phyloP scores from a whole-genome alignment of 176 grass and related monocot genomes.

The Avena insularis region DNA sequence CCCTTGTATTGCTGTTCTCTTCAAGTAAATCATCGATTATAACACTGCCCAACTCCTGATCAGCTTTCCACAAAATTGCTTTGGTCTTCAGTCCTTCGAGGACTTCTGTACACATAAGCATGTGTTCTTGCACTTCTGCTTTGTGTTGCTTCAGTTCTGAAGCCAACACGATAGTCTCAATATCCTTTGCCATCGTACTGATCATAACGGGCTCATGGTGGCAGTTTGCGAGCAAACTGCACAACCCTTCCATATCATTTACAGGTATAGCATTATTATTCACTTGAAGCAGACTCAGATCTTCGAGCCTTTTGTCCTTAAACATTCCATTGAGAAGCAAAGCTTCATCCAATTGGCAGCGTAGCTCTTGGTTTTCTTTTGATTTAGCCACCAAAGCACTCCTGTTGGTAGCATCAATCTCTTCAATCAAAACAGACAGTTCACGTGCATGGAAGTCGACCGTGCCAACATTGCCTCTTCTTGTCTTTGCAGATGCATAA shows the following conservation, averaged over 20 bases:
- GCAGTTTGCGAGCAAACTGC: slow-evolving; percentile 42
- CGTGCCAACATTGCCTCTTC: slow-evolving; percentile 86
- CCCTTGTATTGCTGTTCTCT: slow-evolving; percentile 50
- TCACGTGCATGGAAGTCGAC: slow-evolving; percentile 76
- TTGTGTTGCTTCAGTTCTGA: slow-evolving; percentile 52
- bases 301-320: slow-evolving; percentile 45
- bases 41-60: slow-evolving; percentile 47
- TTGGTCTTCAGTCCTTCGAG: slow-evolving; percentile 63
- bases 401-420: slow-evolving; percentile 73
- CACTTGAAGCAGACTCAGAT: slow-evolving; percentile 43
- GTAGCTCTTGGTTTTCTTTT: slow-evolving; percentile 68
- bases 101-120: slow-evolving; percentile 41
- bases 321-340: slow-evolving; percentile 51
- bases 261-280: slow-evolving; percentile 8
- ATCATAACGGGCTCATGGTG: slow-evolving; percentile 49
- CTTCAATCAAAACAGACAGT: slow-evolving; percentile 59
- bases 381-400: slow-evolving; percentile 53
- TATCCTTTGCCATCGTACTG: slow-evolving; percentile 56
- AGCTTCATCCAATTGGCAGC: slow-evolving; percentile 52
- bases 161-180: slow-evolving; percentile 58
- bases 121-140: slow-evolving; percentile 46
- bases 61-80: slow-evolving; percentile 66
- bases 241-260: slow-evolving; percentile 28
- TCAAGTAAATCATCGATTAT: slow-evolving; percentile 51
- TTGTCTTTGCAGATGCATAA: slow-evolving; percentile 76